Base-by-base conservation (phyloP, 148 eudicot species). In the Oxyria digyna region DNA sequence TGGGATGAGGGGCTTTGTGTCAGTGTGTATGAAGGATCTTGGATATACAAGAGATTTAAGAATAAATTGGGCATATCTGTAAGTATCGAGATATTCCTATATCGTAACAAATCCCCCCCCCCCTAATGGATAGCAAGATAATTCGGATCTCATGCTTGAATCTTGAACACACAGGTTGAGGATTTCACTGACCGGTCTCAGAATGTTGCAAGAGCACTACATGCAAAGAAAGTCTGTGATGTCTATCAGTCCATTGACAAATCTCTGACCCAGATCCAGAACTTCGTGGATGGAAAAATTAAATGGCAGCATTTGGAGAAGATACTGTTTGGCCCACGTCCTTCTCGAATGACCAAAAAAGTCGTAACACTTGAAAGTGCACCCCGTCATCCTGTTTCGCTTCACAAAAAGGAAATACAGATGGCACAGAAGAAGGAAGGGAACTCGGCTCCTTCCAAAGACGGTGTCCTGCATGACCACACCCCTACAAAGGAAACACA, bases 141-240 rank as follows among this genome's bases (percentile, higher is more conserved):
- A 59, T 29, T 59, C n/a, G 18, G 3, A 29, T 12, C 65, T 59
- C 65, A 29, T 59, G 65, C 65, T 59, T n/a, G 26, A 50, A 3
- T 6, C 26, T 27, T 31, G 18, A 29, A 17, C 67, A 26, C 46
- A 66, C 85, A 94, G 97, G 85, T 90, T 54, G 98, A 94, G 79
- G 98, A 94, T 85, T 88, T 94, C 76, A 78, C 79, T 10, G 92
- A 90, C 49, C 79, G 85, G 10, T 83, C 98, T 40, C 83, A 82
- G 64, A 90, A 94, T 75, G 83, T 92, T 20, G 84, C 96, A 11
- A 77, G 98, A 70, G 97, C 92, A 69, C 90, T 90, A 31, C 82
- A 78, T 18, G 32, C 33, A 29, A 26, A 49, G 21, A 74, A 84
- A 67, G 48, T 78, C 23, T 72, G 54, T 48, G 72, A 67, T 67